Evolutionary conservation across 1,284 basidiomycete genomes (phyloP).

Genomic region (Inonotus obliquus): DNA sequence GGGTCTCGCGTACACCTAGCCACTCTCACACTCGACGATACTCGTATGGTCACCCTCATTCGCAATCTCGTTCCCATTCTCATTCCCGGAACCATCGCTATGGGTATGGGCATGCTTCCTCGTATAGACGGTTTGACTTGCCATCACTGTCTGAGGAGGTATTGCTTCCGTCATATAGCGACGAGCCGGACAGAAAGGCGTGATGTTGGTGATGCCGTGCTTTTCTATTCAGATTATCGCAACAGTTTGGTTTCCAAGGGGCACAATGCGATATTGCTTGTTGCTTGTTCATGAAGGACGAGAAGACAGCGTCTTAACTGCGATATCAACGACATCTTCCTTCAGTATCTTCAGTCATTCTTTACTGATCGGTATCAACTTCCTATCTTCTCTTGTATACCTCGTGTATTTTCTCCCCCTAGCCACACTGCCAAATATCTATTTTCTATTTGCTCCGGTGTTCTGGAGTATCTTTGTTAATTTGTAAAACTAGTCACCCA

Average conservation of each 20-base stretch:
- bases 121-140: conserved; percentile 38
- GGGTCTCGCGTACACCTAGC: conserved; percentile 37
- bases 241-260: background rate
- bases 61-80: conserved; percentile 21
- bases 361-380: background rate
- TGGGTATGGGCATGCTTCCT: conserved; percentile 22
- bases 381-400: background rate
- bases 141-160: conserved; percentile 41
- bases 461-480: background rate
- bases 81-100: conserved; percentile 16
- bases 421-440: background rate
- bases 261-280: background rate
- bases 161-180: conserved; percentile 34
- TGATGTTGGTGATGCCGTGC: background rate
- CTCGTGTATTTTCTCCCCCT: background rate
- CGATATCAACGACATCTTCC: background rate
- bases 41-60: conserved; percentile 25
- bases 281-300: background rate
- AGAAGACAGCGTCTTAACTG: background rate
- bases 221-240: background rate
- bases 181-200: conserved; percentile 2
- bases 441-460: background rate
- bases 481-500: background rate
- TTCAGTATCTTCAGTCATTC: background rate
- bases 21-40: conserved; percentile 1